Conservation (phyloP, 225 moss, liverwort and hornwort genomes). For the Antitrichia curtipendula region DNA sequence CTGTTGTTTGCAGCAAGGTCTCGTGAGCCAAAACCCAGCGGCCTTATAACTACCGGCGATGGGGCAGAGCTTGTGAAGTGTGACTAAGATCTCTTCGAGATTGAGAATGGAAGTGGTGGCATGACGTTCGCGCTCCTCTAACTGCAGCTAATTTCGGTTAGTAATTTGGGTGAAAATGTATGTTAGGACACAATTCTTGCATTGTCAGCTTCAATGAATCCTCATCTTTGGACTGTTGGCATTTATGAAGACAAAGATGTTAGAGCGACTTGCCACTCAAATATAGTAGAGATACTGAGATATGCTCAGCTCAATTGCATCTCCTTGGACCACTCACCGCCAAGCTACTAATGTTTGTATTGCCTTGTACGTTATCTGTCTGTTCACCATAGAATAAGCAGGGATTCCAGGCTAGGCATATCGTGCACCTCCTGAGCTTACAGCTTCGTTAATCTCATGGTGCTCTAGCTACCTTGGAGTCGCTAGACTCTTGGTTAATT, state of each 20-base stretch:
- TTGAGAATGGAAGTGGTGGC: conserved; percentile 55
- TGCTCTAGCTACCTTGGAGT: background rate
- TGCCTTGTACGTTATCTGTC: background rate
- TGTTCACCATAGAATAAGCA: background rate
- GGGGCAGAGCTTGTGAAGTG: background rate
- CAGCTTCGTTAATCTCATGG: background rate
- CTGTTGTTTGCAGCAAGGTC: background rate
- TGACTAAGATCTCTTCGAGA: conserved; percentile 68
- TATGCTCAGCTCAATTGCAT: background rate
- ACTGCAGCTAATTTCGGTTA: conserved; percentile 48
- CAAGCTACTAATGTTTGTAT: background rate
- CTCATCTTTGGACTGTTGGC: background rate
- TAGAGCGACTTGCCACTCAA: background rate
- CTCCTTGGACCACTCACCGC: background rate
- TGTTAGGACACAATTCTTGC: background rate
- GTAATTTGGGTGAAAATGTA: conserved; percentile 14
- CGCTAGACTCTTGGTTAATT: background rate
- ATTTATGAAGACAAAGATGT: background rate
- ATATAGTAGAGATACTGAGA: background rate
- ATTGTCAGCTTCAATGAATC: background rate
- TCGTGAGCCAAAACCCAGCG: background rate
- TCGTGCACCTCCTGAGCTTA: background rate
- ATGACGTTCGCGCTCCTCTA: conserved; percentile 39
- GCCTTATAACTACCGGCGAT: background rate
- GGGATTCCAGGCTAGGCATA: background rate